Conservation (phyloP, 1,284 basidiomycete species). For the Trichosporon inkin region DNA sequence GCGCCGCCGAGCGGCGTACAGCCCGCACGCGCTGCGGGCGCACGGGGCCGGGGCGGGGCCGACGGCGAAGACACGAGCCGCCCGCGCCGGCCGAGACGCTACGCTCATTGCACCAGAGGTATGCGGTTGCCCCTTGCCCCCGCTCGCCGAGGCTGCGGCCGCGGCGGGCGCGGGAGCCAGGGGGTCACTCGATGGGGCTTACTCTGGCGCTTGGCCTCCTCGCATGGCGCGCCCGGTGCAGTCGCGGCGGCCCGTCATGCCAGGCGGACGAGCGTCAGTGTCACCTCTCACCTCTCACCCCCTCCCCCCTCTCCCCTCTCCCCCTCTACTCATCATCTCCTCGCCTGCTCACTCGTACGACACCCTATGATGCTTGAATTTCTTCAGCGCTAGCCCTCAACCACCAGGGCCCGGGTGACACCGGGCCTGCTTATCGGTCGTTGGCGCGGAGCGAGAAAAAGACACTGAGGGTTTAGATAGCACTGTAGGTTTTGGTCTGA, state of each 20-base stretch:
- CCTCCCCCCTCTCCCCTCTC: constrained; percentile 1
- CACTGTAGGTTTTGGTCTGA: too few species aligned
- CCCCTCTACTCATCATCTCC: constrained; percentile 6
- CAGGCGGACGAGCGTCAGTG: too few species aligned
- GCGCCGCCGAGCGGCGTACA: constrained; percentile 15
- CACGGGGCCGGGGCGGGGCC: neutral
- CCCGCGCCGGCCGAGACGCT: constrained; percentile 6
- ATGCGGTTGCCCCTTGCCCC: constrained; percentile 45
- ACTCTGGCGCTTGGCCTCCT: constrained; percentile 45
- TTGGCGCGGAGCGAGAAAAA: constrained; percentile 41
- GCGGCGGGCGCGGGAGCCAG: too few species aligned
- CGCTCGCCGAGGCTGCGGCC: neutral
- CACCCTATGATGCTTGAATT: constrained; percentile 49
- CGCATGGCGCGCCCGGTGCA: constrained; percentile 9
- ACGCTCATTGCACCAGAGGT: constrained; percentile 45
- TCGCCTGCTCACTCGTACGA: neutral
- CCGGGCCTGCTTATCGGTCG: constrained; percentile 32
- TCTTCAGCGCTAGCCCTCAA: constrained; percentile 48
- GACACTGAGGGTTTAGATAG: constrained; percentile 43
- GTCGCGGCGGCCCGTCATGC: neutral
- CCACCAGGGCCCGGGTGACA: constrained; percentile 42
- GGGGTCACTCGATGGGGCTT: constrained; percentile 51
- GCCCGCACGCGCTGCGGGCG: neutral
- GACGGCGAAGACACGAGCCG: constrained; percentile 48
- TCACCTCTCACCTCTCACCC: neutral